phyloP scores from a whole-genome alignment of 495 filamentous ascomycete genomes.

The Daldinia childiae region DNA sequence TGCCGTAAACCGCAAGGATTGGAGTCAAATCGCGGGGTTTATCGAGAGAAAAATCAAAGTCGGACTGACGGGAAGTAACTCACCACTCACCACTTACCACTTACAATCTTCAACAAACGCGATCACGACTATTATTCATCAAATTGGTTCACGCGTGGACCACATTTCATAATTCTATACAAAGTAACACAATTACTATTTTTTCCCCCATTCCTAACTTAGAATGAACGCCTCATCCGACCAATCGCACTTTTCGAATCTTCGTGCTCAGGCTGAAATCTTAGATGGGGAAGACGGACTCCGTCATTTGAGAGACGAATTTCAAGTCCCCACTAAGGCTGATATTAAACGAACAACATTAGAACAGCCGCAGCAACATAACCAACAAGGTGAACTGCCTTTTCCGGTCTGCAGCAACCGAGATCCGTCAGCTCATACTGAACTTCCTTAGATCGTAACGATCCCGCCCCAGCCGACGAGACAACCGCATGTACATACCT shows the following conservation, averaged over 20 bases:
- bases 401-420: constrained; percentile 19
- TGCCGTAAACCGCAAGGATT: constrained; percentile 1
- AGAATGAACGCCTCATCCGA: constrained; percentile 46
- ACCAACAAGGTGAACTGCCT: constrained; percentile 37
- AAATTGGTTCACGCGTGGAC: background rate
- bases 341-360: constrained; percentile 76
- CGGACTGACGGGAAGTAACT: constrained; percentile 31
- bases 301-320: constrained; percentile 73
- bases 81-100: constrained; percentile 14
- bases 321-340: constrained; percentile 82
- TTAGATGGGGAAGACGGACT: constrained; percentile 78
- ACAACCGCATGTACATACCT: constrained; percentile 75
- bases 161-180: background rate
- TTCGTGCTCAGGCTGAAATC: constrained; percentile 53
- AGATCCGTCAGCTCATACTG: constrained; percentile 29
- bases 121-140: constrained; percentile 16
- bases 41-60: constrained; percentile 1
- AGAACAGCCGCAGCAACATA: constrained; percentile 35
- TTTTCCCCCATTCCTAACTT: background rate
- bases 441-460: constrained; percentile 49
- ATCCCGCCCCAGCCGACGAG: constrained; percentile 38
- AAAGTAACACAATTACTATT: background rate
- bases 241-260: constrained; percentile 56
- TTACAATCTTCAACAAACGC: constrained; percentile 14
- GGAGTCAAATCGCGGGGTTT: constrained; percentile 26